A percentile compares a stretch with the other conserved stretches of the same genome.
Evolutionary conservation across 768 basidiomycete genomes (phyloP).

Genomic region (Exidia glandulosa): DNA sequence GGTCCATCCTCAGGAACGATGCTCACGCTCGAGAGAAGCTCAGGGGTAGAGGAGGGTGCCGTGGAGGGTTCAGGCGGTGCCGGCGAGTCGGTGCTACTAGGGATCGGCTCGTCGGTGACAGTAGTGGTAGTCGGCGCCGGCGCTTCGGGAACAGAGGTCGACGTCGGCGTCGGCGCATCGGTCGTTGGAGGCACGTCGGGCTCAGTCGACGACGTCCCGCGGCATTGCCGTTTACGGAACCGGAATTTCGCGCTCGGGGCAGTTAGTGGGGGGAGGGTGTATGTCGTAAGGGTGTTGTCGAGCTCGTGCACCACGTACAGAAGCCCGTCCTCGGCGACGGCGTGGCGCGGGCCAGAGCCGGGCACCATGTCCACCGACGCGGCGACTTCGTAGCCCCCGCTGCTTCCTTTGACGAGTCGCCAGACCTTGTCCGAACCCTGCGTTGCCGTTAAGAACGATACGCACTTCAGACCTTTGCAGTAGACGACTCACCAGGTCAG

Average conservation of each 20-base stretch:
- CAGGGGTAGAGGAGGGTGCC: neutral
- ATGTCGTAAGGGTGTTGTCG: slow-evolving; percentile 8
- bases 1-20: slow-evolving; percentile 24
- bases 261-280: slow-evolving; percentile 7
- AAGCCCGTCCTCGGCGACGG: slow-evolving; percentile 5
- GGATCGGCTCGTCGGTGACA: slow-evolving; percentile 1
- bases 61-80: neutral
- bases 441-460: too few species aligned
- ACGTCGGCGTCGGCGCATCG: neutral
- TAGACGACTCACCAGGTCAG: neutral
- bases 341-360: slow-evolving; percentile 9
- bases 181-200: neutral
- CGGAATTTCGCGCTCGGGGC: neutral
- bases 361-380: slow-evolving; percentile 4
- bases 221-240: neutral
- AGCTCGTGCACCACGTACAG: slow-evolving; percentile 12
- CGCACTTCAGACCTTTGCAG: neutral
- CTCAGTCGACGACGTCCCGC: neutral
- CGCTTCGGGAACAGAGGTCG: neutral
- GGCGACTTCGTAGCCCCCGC: slow-evolving; percentile 1
- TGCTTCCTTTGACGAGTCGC: slow-evolving; percentile 4
- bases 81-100: slow-evolving; percentile 1
- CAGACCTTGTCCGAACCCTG: slow-evolving; percentile 9
- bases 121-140: slow-evolving; percentile 5
- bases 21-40: neutral